Evolutionary conservation across 2,329 filamentous ascomycete species (phyloP).

Genomic region (Botrytis sinoallii): DNA sequence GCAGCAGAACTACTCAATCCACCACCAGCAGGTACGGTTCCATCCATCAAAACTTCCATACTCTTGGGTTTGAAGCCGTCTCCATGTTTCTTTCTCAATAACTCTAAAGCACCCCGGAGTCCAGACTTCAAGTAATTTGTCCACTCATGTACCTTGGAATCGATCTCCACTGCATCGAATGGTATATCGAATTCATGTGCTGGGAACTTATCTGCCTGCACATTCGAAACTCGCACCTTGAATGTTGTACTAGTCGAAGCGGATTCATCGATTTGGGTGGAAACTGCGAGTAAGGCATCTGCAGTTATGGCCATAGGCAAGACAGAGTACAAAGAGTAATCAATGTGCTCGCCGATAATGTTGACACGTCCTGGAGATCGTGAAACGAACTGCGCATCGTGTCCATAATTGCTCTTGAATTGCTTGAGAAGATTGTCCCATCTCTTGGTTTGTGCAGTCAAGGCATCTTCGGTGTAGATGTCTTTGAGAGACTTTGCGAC

Average conservation of each 20-base stretch:
- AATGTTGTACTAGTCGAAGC: constrained; percentile 48
- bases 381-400: constrained; percentile 73
- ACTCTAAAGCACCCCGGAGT: constrained; percentile 73
- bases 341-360: constrained; percentile 98
- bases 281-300: constrained; percentile 84
- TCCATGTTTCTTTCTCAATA: constrained; percentile 66
- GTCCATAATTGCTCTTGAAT: constrained; percentile 70
- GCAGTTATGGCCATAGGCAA: constrained; percentile 93
- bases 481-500: constrained; percentile 71
- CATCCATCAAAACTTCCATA: constrained; percentile 88
- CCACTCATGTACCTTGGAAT: constrained; percentile 86
- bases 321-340: constrained; percentile 96
- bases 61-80: constrained; percentile 62
- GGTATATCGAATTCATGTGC: constrained; percentile 71
- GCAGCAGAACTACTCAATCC: constrained; percentile 92
- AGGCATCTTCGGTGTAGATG: constrained; percentile 76
- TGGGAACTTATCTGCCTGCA: constrained; percentile 72
- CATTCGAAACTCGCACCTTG: constrained; percentile 75
- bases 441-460: constrained; percentile 64
- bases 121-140: constrained; percentile 98
- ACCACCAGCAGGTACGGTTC: constrained; percentile 86
- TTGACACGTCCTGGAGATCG: constrained; percentile 94
- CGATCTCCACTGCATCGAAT: constrained; percentile 67
- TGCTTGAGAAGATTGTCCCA: constrained; percentile 71
- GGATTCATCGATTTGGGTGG: constrained; percentile 46